Conservation (phyloP, 1,139 yeast genomes). For the Geotrichum candidum region DNA sequence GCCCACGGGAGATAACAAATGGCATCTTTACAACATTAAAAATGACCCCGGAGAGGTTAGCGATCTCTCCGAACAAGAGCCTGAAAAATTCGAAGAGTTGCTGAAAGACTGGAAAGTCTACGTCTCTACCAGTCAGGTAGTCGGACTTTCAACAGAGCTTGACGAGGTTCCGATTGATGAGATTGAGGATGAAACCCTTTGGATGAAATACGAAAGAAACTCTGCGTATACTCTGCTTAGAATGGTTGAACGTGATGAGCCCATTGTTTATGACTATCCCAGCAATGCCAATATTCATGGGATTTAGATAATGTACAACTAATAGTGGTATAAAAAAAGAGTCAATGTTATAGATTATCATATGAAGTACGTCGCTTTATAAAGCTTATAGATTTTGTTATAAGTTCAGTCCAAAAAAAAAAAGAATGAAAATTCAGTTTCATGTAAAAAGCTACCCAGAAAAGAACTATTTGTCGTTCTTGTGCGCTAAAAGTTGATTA, state of each 20-base stretch:
- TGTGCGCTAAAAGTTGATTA: no score
- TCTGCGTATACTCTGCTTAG: neutral
- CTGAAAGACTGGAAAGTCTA: slow-evolving; percentile 48
- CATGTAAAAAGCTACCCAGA: no score
- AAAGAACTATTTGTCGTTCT: no score
- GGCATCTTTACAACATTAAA: slow-evolving; percentile 46
- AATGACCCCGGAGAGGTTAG: slow-evolving; percentile 46
- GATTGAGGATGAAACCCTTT: slow-evolving; percentile 22
- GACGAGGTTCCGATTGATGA: slow-evolving; percentile 19
- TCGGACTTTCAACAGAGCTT: slow-evolving; percentile 33
- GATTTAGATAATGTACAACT: neutral
- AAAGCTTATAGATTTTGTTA: no score
- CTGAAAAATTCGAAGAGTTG: slow-evolving; percentile 39
- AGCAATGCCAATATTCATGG: neutral
- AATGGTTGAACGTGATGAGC: neutral
- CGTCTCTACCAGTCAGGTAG: slow-evolving; percentile 50
- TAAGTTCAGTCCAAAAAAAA: no score
- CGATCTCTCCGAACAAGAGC: slow-evolving; percentile 38
- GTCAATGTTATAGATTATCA: no score
- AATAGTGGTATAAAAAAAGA: no score
- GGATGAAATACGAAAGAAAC: slow-evolving; percentile 22
- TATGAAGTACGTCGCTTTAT: no score
- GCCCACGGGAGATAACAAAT: slow-evolving; percentile 46
- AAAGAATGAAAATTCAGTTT: no score
- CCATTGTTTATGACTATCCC: neutral